Evolutionary conservation across 2,329 filamentous ascomycete genomes (phyloP), one percentile per base, ranked within the genome.

Genomic region (Colletotrichum sp.): DNA sequence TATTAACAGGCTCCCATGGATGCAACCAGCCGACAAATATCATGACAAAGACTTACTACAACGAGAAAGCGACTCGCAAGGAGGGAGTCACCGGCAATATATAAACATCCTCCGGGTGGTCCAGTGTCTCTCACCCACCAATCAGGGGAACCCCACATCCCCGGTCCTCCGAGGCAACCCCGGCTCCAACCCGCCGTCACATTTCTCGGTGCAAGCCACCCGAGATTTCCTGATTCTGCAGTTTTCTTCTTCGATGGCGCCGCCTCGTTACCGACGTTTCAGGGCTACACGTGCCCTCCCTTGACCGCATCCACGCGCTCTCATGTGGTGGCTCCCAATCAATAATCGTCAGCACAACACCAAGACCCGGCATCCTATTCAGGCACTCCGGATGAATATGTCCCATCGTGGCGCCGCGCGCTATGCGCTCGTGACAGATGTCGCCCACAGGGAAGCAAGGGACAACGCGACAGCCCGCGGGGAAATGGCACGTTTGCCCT

Each of bases 171-270:
- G 55, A 76, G 66, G 74, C 65, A 48, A 76, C 59, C 59, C 61
- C 65, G 38, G 48, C 64, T 38, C 63, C 48, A 66, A 34, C 24
- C 36, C 56, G 63, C 56, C 64, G 64, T 75, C 56, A 69, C 69
- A 68, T 69, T 68, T 59, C 69, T 73, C 73, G 73, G 73, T 64
- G 70, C 58, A 55, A 52, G 32, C 26, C 52, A 36, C 56, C 73
- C 73, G 73, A 74, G 71, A 75, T 74, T 75, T 75, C 73, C 73
- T 75, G 64, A 61, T 75, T 64, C 70, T 69, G 69, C 58, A 65
- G 7, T 36, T 59, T 64, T 63, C 36, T 61, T 64, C 32, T 48
- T 70, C 32, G 58, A 32, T 61, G 70, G 36, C 52, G 36, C 48
- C 52, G 48, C 16, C 21, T 59, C 61, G 52, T 18, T 55, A 55